Percentiles rank a stretch among this genome's conserved stretches.
These are phyloP conservation scores for Mucuna pruriens DNA, from an alignment of 306 rosid genomes.

Conservation along the genomic window DNA sequence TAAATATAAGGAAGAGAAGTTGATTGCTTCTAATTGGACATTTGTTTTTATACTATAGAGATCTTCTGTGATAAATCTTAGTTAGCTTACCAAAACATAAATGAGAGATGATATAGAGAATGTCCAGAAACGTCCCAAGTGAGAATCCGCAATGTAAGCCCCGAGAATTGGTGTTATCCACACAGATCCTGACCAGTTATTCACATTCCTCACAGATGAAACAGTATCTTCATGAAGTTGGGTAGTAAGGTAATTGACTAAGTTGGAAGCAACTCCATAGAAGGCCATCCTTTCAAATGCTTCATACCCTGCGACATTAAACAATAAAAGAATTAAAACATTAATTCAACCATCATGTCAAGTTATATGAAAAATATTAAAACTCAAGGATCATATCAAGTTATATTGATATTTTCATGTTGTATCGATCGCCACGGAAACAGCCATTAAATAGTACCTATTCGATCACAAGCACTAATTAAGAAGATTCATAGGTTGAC, in stretches of 20 bases:
- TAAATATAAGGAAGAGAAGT: background rate
- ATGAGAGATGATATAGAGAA: slow-evolving; percentile 80
- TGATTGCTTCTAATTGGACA: background rate
- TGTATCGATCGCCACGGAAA: background rate
- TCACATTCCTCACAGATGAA: slow-evolving; percentile 87
- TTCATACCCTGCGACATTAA: slow-evolving; percentile 66
- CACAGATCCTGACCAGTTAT: slow-evolving; percentile 92
- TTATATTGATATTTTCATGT: background rate
- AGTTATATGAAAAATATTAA: background rate
- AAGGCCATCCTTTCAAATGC: slow-evolving; percentile 99
- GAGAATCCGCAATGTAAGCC: slow-evolving; percentile 88
- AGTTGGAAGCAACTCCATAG: slow-evolving; percentile 88
- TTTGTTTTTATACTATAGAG: background rate
- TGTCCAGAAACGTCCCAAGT: slow-evolving; percentile 94
- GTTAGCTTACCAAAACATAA: slow-evolving; percentile 73
- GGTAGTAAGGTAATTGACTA: slow-evolving; percentile 82
- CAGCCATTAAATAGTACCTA: background rate
- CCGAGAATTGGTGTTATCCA: slow-evolving; percentile 97
- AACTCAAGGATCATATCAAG: background rate
- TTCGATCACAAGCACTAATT: background rate
- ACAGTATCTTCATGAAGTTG: slow-evolving; percentile 92
- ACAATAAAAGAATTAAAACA: background rate
- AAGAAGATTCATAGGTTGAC: background rate
- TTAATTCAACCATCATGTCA: background rate
- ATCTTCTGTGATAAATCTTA: background rate